phyloP scores from a whole-genome alignment of 306 rosid species.

The Glycine tomentella region DNA sequence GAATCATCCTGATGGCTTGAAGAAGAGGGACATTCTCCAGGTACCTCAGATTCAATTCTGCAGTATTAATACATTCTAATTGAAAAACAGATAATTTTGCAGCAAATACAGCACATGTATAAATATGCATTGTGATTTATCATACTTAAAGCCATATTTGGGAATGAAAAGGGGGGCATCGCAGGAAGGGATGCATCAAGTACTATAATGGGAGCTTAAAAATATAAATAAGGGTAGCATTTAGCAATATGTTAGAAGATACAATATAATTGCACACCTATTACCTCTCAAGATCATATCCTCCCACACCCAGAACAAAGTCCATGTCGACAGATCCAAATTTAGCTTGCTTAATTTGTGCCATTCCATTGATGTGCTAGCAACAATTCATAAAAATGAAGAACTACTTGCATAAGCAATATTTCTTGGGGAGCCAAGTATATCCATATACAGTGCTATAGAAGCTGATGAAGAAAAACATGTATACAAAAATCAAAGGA shows the following conservation, averaged over 20 bases:
- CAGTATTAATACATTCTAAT: constrained; percentile 43
- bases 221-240: constrained; percentile 16
- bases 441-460: constrained; percentile 33
- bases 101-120: neutral
- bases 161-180: neutral
- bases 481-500: constrained; percentile 1
- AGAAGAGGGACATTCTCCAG: constrained; percentile 62
- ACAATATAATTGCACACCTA: constrained; percentile 53
- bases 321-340: constrained; percentile 89
- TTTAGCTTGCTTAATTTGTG: constrained; percentile 79
- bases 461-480: constrained; percentile 11
- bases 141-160: constrained; percentile 12
- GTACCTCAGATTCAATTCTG: constrained; percentile 85
- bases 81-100: constrained; percentile 23
- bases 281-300: constrained; percentile 95
- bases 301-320: constrained; percentile 94
- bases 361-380: constrained; percentile 90
- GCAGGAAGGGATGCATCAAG: constrained; percentile 10
- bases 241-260: constrained; percentile 22
- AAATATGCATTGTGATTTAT: constrained; percentile 26
- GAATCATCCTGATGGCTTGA: constrained; percentile 62
- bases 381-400: constrained; percentile 45
- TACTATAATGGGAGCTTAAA: constrained; percentile 18
- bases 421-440: constrained; percentile 29
- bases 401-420: constrained; percentile 29